Conservation (phyloP, 2,329 filamentous ascomycete genomes). For the Elsinoe arachidis region DNA sequence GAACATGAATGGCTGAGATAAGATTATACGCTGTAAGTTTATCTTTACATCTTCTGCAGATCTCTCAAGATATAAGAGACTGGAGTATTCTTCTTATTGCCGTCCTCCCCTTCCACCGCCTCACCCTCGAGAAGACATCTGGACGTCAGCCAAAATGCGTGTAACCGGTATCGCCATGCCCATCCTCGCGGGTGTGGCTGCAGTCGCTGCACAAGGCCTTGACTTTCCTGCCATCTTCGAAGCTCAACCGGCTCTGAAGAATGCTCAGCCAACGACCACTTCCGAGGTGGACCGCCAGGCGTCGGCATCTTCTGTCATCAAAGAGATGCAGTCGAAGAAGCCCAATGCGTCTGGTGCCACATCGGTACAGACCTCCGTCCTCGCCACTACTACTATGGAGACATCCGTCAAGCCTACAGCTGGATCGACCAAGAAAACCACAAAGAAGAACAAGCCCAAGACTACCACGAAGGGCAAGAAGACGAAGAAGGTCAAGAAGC, state of each 20-base stretch:
- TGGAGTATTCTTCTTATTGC: neutral
- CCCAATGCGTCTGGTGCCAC: neutral
- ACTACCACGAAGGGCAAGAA: neutral
- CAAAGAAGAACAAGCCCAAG: neutral
- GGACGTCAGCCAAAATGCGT: constrained; percentile 8
- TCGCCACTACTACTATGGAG: neutral
- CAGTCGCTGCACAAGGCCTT: constrained; percentile 7
- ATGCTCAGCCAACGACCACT: neutral
- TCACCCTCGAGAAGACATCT: neutral
- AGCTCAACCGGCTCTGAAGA: neutral
- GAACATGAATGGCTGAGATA: constrained; percentile 2
- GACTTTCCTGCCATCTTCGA: constrained; percentile 12
- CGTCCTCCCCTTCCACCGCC: neutral
- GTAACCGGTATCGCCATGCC: constrained; percentile 4
- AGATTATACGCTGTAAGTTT: neutral
- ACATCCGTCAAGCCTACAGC: neutral
- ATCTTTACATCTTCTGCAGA: neutral
- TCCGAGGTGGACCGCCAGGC: neutral
- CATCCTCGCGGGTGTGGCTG: constrained; percentile 13
- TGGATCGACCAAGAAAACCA: neutral
- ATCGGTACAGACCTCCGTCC: neutral
- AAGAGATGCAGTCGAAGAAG: neutral
- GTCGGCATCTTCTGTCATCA: constrained; percentile 4
- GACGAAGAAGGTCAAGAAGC: neutral
- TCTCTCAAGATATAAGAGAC: constrained; percentile 1